Percentiles rank a stretch among this genome's conserved stretches.
These are phyloP conservation scores for Endoconidiophora laricicola DNA, from an alignment of 2,329 filamentous ascomycete genomes.

Conservation along the genomic window DNA sequence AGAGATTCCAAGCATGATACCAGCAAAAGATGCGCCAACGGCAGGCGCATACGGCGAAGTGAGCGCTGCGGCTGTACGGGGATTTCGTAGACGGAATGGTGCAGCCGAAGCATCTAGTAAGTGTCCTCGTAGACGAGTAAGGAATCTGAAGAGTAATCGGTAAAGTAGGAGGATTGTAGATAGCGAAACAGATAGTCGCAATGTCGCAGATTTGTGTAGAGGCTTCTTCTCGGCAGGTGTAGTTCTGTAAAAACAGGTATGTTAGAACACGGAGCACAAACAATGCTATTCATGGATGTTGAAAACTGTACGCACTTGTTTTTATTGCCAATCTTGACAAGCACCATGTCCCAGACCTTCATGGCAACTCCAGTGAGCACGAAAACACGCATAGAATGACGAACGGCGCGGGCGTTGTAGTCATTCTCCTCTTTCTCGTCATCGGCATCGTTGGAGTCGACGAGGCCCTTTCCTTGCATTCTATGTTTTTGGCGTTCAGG, in stretches of 20 bases:
- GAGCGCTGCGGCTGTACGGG: conserved; percentile 53
- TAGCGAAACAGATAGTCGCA: conserved; percentile 66
- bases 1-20: conserved; percentile 63
- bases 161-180: conserved; percentile 79
- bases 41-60: conserved; percentile 76
- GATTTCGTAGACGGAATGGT: conserved; percentile 71
- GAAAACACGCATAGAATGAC: conserved; percentile 27
- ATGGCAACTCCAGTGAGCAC: conserved; percentile 40
- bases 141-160: conserved; percentile 77
- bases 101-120: conserved; percentile 65
- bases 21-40: conserved; percentile 76
- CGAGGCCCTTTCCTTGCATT: conserved; percentile 10
- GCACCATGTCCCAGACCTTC: conserved; percentile 43
- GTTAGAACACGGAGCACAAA: conserved; percentile 3
- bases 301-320: conserved; percentile 26
- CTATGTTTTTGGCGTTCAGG: background rate
- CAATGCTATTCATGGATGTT: background rate
- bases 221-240: conserved; percentile 30
- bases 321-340: conserved; percentile 28
- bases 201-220: conserved; percentile 47
- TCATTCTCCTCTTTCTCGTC: conserved; percentile 30
- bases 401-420: conserved; percentile 52
- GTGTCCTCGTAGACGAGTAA: conserved; percentile 60
- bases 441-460: conserved; percentile 18
- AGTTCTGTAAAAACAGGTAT: conserved; percentile 14